Percentiles rank a stretch among this genome's conserved stretches.
Conservation (phyloP, 2,329 filamentous ascomycete species). For the Zarea fungicola region DNA sequence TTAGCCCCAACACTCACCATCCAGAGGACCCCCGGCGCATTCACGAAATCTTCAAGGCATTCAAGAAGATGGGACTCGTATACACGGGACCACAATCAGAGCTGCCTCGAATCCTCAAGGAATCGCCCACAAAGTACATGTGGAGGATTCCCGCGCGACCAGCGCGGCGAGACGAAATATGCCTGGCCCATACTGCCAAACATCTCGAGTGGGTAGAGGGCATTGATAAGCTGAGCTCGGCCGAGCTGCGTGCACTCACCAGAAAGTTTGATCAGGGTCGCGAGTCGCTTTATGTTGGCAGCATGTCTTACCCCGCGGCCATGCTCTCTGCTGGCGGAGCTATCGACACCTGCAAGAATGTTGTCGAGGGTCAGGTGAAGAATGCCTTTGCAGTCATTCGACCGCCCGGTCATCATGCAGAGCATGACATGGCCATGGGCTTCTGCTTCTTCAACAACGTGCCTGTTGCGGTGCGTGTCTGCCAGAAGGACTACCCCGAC, state of each 20-base stretch:
- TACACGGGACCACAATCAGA: constrained; percentile 55
- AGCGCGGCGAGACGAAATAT: constrained; percentile 75
- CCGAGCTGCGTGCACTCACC: constrained; percentile 65
- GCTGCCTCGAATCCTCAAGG: constrained; percentile 45
- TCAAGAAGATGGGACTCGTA: constrained; percentile 76
- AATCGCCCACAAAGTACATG: constrained; percentile 57
- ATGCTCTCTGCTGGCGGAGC: constrained; percentile 84
- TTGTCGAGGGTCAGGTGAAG: constrained; percentile 76
- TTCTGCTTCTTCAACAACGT: constrained; percentile 99
- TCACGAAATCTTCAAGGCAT: constrained; percentile 84
- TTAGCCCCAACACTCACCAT: constrained; percentile 70
- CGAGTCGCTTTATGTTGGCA: constrained; percentile 79
- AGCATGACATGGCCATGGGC: constrained; percentile 78
- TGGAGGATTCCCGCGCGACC: constrained; percentile 73
- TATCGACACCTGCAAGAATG: constrained; percentile 92
- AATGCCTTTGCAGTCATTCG: constrained; percentile 95
- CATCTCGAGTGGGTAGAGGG: constrained; percentile 75
- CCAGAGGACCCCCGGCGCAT: constrained; percentile 93
- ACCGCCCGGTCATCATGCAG: constrained; percentile 92
- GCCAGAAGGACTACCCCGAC: constrained; percentile 74
- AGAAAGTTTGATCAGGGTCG: constrained; percentile 55
- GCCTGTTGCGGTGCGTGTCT: constrained; percentile 82
- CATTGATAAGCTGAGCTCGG: constrained; percentile 48
- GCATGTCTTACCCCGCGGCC: constrained; percentile 74
- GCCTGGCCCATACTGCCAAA: constrained; percentile 67